These are phyloP conservation scores for Marvania coccoides DNA, from an alignment of 139 green algal species.

Conservation along the genomic window DNA sequence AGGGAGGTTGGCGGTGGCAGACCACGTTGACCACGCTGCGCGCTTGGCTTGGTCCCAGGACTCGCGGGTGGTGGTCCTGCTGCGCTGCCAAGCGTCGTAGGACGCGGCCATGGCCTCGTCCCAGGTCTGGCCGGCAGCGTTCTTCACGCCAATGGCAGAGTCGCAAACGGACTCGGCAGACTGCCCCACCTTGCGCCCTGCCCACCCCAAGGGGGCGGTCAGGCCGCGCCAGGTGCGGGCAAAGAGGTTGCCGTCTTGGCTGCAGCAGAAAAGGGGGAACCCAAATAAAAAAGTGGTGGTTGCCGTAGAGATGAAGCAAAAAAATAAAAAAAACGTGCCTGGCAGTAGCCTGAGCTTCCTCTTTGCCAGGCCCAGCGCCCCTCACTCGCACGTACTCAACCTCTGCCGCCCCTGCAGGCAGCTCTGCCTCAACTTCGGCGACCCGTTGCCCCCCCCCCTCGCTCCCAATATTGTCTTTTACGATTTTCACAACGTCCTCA, in stretches of 20 bases:
- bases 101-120: slow-evolving; percentile 9
- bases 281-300: too few species aligned
- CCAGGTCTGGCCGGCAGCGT: slow-evolving; percentile 18
- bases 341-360: too few species aligned
- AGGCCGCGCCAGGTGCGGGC: neutral
- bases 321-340: too few species aligned
- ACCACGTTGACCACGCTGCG: slow-evolving; percentile 13
- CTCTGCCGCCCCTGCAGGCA: slow-evolving; percentile 1
- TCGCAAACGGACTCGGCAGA: slow-evolving; percentile 4
- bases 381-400: slow-evolving; percentile 28
- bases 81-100: neutral
- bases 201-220: neutral
- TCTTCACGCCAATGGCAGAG: slow-evolving; percentile 11
- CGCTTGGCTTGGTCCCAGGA: slow-evolving; percentile 17
- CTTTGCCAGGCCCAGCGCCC: neutral
- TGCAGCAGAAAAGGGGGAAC: too few species aligned
- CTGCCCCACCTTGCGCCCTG: neutral
- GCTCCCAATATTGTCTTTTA: slow-evolving; percentile 21
- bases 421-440: slow-evolving; percentile 6
- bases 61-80: neutral
- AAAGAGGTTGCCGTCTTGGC: neutral
- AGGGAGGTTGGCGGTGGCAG: slow-evolving; percentile 5
- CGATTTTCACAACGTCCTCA: neutral
- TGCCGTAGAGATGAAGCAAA: too few species aligned
- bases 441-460: slow-evolving; percentile 20